Conservation (phyloP, 352 stramenopile species). For the Pilasporangium apinafurcum region DNA sequence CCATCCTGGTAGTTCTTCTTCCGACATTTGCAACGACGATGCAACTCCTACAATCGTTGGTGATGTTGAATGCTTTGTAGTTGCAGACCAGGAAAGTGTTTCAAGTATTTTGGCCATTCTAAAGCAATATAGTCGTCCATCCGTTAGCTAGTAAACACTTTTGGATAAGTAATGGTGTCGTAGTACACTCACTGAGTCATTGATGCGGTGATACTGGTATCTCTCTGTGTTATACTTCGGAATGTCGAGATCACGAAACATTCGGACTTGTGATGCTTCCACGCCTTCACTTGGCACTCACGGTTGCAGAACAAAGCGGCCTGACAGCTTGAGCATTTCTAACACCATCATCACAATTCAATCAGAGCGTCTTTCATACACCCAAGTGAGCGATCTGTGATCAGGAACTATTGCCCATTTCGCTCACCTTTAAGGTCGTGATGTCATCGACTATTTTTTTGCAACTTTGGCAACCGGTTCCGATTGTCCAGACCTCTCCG, state of each 20-base stretch:
- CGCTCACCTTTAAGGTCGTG: slow-evolving; percentile 37
- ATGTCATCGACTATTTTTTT: slow-evolving; percentile 35
- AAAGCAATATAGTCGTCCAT: background rate
- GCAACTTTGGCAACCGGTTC: slow-evolving; percentile 49
- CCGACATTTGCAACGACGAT: slow-evolving; percentile 44
- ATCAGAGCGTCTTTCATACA: no score
- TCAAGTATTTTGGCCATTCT: slow-evolving; percentile 35
- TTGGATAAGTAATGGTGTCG: no score
- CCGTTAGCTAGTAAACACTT: no score
- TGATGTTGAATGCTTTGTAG: slow-evolving; percentile 24
- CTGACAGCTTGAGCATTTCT: slow-evolving; percentile 60
- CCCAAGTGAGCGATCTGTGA: background rate
- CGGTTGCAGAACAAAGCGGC: slow-evolving; percentile 55
- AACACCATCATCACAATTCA: background rate
- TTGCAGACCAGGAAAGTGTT: slow-evolving; percentile 24
- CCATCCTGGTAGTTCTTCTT: slow-evolving; percentile 40
- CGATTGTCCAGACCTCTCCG: slow-evolving; percentile 69
- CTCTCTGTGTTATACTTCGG: no score
- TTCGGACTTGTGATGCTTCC: slow-evolving; percentile 53
- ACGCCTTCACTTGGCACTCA: slow-evolving; percentile 54
- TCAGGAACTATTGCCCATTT: no score
- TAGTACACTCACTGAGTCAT: no score
- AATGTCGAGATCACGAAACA: slow-evolving; percentile 55
- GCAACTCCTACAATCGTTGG: slow-evolving; percentile 39
- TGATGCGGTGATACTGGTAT: no score